Evolutionary conservation across 2,329 filamentous ascomycete species (phyloP).

Genomic region (Dactylellina drechsleri): DNA sequence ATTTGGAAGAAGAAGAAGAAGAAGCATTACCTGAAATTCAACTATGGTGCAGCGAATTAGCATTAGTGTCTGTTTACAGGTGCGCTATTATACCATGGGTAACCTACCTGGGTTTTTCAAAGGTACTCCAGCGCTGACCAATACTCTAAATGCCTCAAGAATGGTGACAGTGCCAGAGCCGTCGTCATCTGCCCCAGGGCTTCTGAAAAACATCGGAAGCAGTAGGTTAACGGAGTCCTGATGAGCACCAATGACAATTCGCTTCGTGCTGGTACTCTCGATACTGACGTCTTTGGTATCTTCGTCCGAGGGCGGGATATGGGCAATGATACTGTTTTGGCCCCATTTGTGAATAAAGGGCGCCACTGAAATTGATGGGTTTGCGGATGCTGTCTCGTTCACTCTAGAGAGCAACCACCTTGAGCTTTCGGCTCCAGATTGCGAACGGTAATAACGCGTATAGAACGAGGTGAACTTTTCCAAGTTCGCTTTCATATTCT

Average conservation of each 20-base stretch:
- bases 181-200: slow-evolving; percentile 95
- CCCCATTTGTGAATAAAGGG: slow-evolving; percentile 86
- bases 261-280: slow-evolving; percentile 31
- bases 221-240: slow-evolving; percentile 96
- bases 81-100: too few relatives aligned
- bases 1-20: too few relatives aligned
- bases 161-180: slow-evolving; percentile 94
- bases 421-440: slow-evolving; percentile 82
- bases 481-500: slow-evolving; percentile 79
- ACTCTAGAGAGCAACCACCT: slow-evolving; percentile 85
- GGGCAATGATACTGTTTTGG: slow-evolving; percentile 90
- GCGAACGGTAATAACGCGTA: slow-evolving; percentile 73
- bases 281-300: slow-evolving; percentile 1
- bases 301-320: slow-evolving; percentile 70
- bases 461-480: slow-evolving; percentile 81
- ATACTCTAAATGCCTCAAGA: slow-evolving; percentile 84
- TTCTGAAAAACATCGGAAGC: slow-evolving; percentile 81
- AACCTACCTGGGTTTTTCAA: slow-evolving; percentile 46
- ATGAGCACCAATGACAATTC: slow-evolving; percentile 71
- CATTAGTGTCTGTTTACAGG: too few relatives aligned
- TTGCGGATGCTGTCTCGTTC: slow-evolving; percentile 73
- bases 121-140: slow-evolving; percentile 68
- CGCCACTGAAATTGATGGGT: slow-evolving; percentile 54
- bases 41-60: slow-evolving; percentile 67
- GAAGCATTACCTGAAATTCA: slow-evolving; percentile 72